phyloP scores from a whole-genome alignment of 2,329 filamentous ascomycete genomes.

The Stemphylium vesicarium region DNA sequence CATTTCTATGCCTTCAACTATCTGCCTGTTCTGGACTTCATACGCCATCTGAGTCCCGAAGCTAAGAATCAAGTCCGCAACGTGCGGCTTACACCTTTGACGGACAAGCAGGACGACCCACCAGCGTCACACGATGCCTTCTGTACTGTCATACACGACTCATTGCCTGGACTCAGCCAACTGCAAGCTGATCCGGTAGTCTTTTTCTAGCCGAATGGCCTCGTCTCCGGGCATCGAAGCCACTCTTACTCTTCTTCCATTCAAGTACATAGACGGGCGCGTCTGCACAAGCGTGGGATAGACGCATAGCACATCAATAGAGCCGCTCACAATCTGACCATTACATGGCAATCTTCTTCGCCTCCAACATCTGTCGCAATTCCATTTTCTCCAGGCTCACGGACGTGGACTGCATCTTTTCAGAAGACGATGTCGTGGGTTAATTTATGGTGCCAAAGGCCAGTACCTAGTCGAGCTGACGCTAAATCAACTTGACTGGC shows the following conservation, averaged over 20 bases:
- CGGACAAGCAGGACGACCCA: constrained; percentile 44
- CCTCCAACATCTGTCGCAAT: background rate
- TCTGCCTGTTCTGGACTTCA: constrained; percentile 49
- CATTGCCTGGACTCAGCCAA: constrained; percentile 44
- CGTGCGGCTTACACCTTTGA: constrained; percentile 44
- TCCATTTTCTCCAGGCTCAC: background rate
- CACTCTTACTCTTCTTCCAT: constrained; percentile 3
- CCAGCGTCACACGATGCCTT: constrained; percentile 46
- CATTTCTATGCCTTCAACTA: constrained; percentile 51
- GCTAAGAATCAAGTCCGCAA: constrained; percentile 48
- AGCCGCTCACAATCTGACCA: background rate
- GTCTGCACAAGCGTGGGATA: constrained; percentile 2
- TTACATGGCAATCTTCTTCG: background rate
- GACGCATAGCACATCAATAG: constrained; percentile 1
- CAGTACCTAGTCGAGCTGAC: too few relatives aligned
- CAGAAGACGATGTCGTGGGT: background rate
- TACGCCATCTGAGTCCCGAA: constrained; percentile 47
- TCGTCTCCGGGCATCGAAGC: background rate
- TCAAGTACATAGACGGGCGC: constrained; percentile 10
- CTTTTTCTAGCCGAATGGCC: constrained; percentile 37
- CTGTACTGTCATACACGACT: constrained; percentile 50
- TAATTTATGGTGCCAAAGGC: too few relatives aligned
- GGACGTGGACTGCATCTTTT: background rate
- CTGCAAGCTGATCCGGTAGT: constrained; percentile 47
- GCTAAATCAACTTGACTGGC: background rate